phyloP scores from a whole-genome alignment of 192 early-diverging fungal genomes.

The Piromyces sp. region DNA sequence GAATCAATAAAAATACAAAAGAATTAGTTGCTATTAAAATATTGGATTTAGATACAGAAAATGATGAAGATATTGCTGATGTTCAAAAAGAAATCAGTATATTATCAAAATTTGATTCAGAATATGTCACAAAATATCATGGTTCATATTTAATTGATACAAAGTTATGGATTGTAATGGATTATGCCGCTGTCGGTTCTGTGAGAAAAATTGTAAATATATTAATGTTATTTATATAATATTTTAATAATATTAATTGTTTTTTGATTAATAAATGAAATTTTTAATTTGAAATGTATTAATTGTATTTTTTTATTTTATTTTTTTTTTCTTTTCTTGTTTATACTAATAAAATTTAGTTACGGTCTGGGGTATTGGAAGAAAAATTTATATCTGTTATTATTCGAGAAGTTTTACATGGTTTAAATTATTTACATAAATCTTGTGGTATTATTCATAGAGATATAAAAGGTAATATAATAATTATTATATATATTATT shows the following conservation, averaged over 20 bases:
- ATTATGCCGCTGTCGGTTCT: conserved; percentile 88
- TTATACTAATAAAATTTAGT: conserved; percentile 12
- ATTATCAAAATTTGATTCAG: conserved; percentile 69
- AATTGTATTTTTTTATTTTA: too few species aligned
- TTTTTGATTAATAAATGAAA: too few species aligned
- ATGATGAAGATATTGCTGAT: conserved; percentile 82
- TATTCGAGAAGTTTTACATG: conserved; percentile 69
- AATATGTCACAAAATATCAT: conserved; percentile 86
- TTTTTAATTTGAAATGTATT: too few species aligned
- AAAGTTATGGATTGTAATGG: conserved; percentile 97
- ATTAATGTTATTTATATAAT: too few species aligned
- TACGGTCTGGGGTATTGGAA: conserved; percentile 66
- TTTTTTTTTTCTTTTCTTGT: too few species aligned
- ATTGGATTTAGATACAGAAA: conserved; percentile 86
- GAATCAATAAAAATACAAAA: conserved; percentile 52
- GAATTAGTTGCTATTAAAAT: conserved; percentile 92
- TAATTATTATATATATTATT: too few species aligned
- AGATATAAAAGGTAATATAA: conserved; percentile 96
- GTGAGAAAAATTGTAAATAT: conserved; percentile 48
- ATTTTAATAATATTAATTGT: too few species aligned
- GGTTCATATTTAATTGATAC: conserved; percentile 75
- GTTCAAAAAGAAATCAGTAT: conserved; percentile 87
- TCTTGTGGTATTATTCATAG: conserved; percentile 81
- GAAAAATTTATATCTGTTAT: conserved; percentile 81
- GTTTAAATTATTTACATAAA: conserved; percentile 87